Evolutionary conservation across 805 yeast genomes (phyloP), one percentile per base, ranked within the genome.

Genomic region (Metschnikowia arizonensis): DNA sequence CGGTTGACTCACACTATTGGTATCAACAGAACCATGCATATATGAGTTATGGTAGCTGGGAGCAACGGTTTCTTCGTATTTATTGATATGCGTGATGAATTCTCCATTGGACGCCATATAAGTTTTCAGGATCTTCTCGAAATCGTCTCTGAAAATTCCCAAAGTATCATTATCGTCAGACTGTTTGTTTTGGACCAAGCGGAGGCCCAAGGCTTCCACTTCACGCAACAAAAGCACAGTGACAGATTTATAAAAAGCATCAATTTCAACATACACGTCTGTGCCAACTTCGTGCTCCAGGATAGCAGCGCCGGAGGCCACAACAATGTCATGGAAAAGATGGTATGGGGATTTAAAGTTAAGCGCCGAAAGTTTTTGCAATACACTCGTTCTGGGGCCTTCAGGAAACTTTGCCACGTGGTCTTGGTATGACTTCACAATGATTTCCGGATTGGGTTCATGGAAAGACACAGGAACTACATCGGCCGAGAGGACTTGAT

Each of bases 181-280:
- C 7, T 39, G 24, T 7, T 40, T 48, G n/a, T 40, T 46, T 23
- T 50, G 55, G 33, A 47, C 45, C 10, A 52, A 24, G 50, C 47
- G 29, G 50, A 50, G 50, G 4, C 77, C 73, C 17, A 76, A 50
- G 48, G 78, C 68, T 23, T 72, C 68, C 24, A 79, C 68, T 58
- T 85, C 91, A 56, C 86, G 75, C 39, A 86, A 60, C 23, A 85
- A 58, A 17, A 85, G 58, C 53, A 84, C 89, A 3, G 81, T 73
- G 1, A 83, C 64, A 47, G 81, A 76, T 55, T 77, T 80, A 64
- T 75, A 84, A 56, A 82, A 83, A 38, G 71, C 72, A 57, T 86
- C 91, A 39, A 82, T 71, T 48, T 73, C 65, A 14, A 64, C 62
- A 52, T 85, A 85, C 3, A 62, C 60, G 4, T 63, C 56, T 1